Percentiles rank a stretch among this genome's conserved stretches.
These are phyloP conservation scores for Coemansia sp. DNA, from an alignment of 192 early-diverging fungal species.

Conservation along the genomic window DNA sequence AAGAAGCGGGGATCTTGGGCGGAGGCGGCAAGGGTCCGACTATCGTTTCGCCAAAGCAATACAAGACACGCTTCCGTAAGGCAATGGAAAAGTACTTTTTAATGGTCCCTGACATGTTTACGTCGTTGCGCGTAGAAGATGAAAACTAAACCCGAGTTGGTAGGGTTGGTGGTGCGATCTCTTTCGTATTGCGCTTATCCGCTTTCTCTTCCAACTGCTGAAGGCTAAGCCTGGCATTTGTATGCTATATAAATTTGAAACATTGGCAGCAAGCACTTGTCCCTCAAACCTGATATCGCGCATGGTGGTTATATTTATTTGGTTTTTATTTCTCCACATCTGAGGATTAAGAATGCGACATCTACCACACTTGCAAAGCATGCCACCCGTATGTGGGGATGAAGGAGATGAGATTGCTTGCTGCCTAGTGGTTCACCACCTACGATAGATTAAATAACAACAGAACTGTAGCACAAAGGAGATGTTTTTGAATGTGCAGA, in stretches of 20 bases:
- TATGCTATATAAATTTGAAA: too few relatives aligned
- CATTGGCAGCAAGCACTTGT: too few relatives aligned
- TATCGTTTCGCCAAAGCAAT: constrained; percentile 93
- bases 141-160: constrained; percentile 3
- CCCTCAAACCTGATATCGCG: too few relatives aligned
- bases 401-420: too few relatives aligned
- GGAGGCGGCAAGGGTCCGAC: constrained; percentile 91
- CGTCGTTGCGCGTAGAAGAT: constrained; percentile 22
- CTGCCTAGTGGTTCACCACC: too few relatives aligned
- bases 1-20: constrained; percentile 89
- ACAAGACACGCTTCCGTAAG: constrained; percentile 88
- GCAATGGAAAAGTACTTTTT: constrained; percentile 94
- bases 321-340: background rate
- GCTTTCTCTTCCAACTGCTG: background rate
- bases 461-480: too few relatives aligned
- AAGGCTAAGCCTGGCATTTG: background rate
- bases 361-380: background rate
- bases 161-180: background rate
- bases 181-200: background rate
- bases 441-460: too few relatives aligned
- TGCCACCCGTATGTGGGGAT: background rate
- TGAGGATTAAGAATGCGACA: background rate
- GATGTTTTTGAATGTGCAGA: too few relatives aligned
- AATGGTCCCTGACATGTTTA: constrained; percentile 74
- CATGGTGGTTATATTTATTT: background rate